phyloP scores from a whole-genome alignment of 352 stramenopile genomes.

The Phytophthora tubulina region DNA sequence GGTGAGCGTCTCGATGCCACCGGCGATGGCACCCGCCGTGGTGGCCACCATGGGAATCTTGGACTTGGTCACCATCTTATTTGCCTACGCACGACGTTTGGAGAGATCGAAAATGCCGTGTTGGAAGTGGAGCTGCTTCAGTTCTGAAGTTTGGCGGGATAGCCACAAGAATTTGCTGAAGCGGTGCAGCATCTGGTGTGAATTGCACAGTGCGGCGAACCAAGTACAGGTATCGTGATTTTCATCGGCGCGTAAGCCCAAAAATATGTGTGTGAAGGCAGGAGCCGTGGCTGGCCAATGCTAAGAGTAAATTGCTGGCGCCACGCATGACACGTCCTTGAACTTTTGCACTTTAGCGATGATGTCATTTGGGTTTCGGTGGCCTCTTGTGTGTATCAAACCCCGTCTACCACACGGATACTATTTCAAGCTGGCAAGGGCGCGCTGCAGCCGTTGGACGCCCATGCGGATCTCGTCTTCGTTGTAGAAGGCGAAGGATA shows the following conservation, averaged over 20 bases:
- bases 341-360: slow-evolving; percentile 26
- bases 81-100: slow-evolving; percentile 16
- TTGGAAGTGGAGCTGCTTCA: slow-evolving; percentile 25
- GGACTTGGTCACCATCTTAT: slow-evolving; percentile 62
- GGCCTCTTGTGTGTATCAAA: background rate
- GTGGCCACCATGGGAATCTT: slow-evolving; percentile 87
- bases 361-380: slow-evolving; percentile 32
- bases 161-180: slow-evolving; percentile 40
- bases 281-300: background rate
- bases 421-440: slow-evolving; percentile 44
- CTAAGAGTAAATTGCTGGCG: background rate
- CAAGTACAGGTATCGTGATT: background rate
- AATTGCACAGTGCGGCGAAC: slow-evolving; percentile 32
- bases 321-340: slow-evolving; percentile 26
- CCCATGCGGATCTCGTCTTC: slow-evolving; percentile 77
- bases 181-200: slow-evolving; percentile 14
- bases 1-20: slow-evolving; percentile 88
- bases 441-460: slow-evolving; percentile 55
- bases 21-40: slow-evolving; percentile 87
- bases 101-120: slow-evolving; percentile 32
- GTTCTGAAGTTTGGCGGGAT: slow-evolving; percentile 32
- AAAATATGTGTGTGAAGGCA: background rate
- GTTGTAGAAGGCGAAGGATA: slow-evolving; percentile 89
- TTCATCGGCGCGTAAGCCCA: background rate
- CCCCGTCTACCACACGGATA: slow-evolving; percentile 9